Evolutionary conservation across 495 filamentous ascomycete species (phyloP), one percentile per base, ranked within the genome.

Genomic region (Apiosordaria backusii): DNA sequence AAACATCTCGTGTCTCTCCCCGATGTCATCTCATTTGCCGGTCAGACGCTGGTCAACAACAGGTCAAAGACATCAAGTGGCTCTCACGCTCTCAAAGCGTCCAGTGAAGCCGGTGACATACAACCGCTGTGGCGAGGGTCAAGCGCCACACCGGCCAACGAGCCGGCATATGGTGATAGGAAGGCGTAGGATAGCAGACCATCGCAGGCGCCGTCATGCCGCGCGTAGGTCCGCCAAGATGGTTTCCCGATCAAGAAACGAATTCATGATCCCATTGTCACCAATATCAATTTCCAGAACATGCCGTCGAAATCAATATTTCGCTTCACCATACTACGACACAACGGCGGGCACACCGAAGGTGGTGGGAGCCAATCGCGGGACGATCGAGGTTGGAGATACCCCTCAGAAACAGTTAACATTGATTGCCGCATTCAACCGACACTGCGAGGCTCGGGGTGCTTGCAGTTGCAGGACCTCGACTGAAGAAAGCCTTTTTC

Each of bases 231-330:
- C 59, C 26, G 26, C 27, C 13, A 35, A 61, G 59, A 27, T 1
- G 26, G 7, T 18, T 45, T 25, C 59, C 26, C 24, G 26, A 27
- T 60, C 57, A 60, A 25, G 57, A 7, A 29, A 29, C 27, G 27
- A 3, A 29, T 7, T 29, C 27, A 7, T 60, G 24, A 57, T 6
- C 55, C 24, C 10, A 22, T 57, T 13, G 23, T 59, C 57, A 25
- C 23, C 16, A 59, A 18, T 10, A 61, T 24, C 27, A 61, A 27
- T 22, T 40, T 61, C 59, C 19, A 61, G 26, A 40, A 61, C 27
- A 7, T 15, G 35, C 35, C 35, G 35, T 45, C 59, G 19, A 45
- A 18, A 16, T 61, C 59, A 35, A 61, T 35, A 40, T 61, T 45
- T 45, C 35, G 35, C 10, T 13, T 45, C 9, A 45, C 35, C 35